Conservation (phyloP, 1,284 basidiomycete species). For the Schizophyllum amplum region DNA sequence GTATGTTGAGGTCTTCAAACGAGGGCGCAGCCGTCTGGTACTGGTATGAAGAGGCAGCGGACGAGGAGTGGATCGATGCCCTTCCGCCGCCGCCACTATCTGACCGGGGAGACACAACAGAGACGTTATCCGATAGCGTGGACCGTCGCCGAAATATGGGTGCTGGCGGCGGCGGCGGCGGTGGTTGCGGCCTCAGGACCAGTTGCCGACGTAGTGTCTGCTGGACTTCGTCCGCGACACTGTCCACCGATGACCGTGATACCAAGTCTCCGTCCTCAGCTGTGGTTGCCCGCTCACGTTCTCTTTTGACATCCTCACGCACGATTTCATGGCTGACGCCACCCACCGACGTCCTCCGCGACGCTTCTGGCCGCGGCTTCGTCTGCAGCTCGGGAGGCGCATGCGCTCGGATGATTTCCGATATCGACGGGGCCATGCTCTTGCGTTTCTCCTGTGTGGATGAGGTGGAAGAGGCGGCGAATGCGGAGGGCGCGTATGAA, state of each 20-base stretch:
- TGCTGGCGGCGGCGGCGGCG: constrained; percentile 33
- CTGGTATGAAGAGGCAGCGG: constrained; percentile 27
- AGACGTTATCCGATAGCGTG: constrained; percentile 38
- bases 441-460: constrained; percentile 23
- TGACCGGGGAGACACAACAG: constrained; percentile 43
- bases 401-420: constrained; percentile 74
- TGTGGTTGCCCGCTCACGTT: constrained; percentile 32
- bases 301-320: constrained; percentile 39
- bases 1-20: constrained; percentile 34
- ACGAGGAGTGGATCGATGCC: constrained; percentile 38
- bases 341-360: constrained; percentile 37
- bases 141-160: constrained; percentile 41
- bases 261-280: constrained; percentile 52
- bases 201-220: constrained; percentile 56
- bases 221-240: constrained; percentile 72
- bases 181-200: constrained; percentile 26
- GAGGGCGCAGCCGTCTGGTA: constrained; percentile 35
- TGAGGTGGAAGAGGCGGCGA: constrained; percentile 5
- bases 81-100: constrained; percentile 23
- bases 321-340: constrained; percentile 31
- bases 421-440: constrained; percentile 63
- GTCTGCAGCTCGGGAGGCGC: constrained; percentile 46
- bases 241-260: constrained; percentile 75
- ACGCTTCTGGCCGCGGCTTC: constrained; percentile 34
- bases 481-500: constrained; percentile 6